Conservation (phyloP, 495 filamentous ascomycete genomes). For the Xylaria curta region DNA sequence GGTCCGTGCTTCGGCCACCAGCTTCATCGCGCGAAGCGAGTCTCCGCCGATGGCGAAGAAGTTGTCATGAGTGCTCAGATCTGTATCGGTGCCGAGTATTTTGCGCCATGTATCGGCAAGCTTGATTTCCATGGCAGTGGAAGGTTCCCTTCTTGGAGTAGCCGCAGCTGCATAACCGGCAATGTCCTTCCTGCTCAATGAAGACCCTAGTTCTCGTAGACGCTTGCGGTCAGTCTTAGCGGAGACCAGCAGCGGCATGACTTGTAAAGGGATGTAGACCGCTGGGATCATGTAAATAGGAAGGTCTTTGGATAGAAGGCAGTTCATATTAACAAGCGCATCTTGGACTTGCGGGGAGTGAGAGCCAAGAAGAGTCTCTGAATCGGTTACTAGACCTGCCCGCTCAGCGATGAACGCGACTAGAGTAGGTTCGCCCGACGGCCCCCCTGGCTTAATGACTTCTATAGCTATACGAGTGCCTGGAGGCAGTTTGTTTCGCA, state of each 20-base stretch:
- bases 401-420: slow-evolving; percentile 48
- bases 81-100: slow-evolving; percentile 37
- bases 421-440: slow-evolving; percentile 44
- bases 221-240: slow-evolving; percentile 68
- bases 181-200: slow-evolving; percentile 44
- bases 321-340: slow-evolving; percentile 39
- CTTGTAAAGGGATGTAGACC: slow-evolving; percentile 63
- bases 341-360: slow-evolving; percentile 39
- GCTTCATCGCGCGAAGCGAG: slow-evolving; percentile 59
- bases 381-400: slow-evolving; percentile 33
- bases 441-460: slow-evolving; percentile 49
- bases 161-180: slow-evolving; percentile 33
- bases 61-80: slow-evolving; percentile 47
- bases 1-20: slow-evolving; percentile 53
- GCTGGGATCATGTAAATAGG: slow-evolving; percentile 67
- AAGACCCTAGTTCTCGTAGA: slow-evolving; percentile 50
- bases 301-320: slow-evolving; percentile 45
- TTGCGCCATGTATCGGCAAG: slow-evolving; percentile 41
- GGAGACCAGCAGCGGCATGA: slow-evolving; percentile 62
- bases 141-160: slow-evolving; percentile 34
- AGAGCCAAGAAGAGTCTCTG: slow-evolving; percentile 31
- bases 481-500: slow-evolving; percentile 44
- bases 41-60: slow-evolving; percentile 64
- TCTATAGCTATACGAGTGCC: slow-evolving; percentile 48
- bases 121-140: slow-evolving; percentile 40